Percentiles rank a stretch among this genome's conserved stretches.
phyloP scores from a whole-genome alignment of 2,329 filamentous ascomycete genomes.

The Phialemoniopsis sp. region DNA sequence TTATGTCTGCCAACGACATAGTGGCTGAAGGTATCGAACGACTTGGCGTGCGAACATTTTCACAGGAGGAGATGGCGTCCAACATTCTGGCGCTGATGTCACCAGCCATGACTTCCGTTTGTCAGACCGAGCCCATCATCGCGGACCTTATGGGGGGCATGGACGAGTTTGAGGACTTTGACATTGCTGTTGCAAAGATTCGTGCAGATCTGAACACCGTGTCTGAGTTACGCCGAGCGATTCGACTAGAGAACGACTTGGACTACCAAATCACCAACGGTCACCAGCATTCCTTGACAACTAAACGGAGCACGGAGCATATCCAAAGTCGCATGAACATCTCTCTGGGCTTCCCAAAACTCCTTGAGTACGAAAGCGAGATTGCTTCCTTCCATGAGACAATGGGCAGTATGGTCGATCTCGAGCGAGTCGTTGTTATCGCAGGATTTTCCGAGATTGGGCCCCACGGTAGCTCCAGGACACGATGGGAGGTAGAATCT shows the following conservation, averaged over 20 bases:
- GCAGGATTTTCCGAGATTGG: slow-evolving; percentile 33
- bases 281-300: too few species aligned
- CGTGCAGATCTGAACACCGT: slow-evolving; percentile 12
- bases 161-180: slow-evolving; percentile 19
- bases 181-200: slow-evolving; percentile 13
- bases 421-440: slow-evolving; percentile 28
- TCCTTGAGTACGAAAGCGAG: slow-evolving; percentile 17
- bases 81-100: slow-evolving; percentile 28
- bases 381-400: slow-evolving; percentile 12
- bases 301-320: not conserved
- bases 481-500: slow-evolving; percentile 70
- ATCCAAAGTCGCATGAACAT: slow-evolving; percentile 1
- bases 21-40: slow-evolving; percentile 73
- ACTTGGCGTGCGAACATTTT: slow-evolving; percentile 30
- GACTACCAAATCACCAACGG: slow-evolving; percentile 4
- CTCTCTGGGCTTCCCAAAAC: slow-evolving; percentile 15
- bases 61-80: slow-evolving; percentile 33
- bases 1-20: slow-evolving; percentile 94
- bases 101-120: slow-evolving; percentile 19
- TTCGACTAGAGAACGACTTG: slow-evolving; percentile 14
- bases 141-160: slow-evolving; percentile 34
- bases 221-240: slow-evolving; percentile 13
- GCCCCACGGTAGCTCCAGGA: slow-evolving; percentile 67
- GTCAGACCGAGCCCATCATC: slow-evolving; percentile 25
- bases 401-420: slow-evolving; percentile 30